Evolutionary conservation across 345 rosid species (phyloP).

Genomic region (Hypericum androsaemum): DNA sequence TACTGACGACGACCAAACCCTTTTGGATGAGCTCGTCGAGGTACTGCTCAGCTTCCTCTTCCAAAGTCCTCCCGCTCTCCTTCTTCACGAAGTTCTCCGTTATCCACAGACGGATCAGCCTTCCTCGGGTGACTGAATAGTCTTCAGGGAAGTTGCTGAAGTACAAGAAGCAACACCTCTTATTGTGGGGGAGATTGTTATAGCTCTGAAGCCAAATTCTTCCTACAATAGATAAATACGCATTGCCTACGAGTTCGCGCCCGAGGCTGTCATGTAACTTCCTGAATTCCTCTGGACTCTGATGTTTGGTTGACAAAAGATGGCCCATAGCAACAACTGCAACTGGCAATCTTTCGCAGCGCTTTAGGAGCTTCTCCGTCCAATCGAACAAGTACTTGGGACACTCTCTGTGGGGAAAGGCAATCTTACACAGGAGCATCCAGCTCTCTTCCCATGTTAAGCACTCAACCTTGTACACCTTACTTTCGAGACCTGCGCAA

Average conservation of each 20-base stretch:
- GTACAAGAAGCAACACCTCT: constrained; percentile 14
- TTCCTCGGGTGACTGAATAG: neutral
- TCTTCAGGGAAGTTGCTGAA: constrained; percentile 19
- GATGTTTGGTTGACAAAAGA: constrained; percentile 2
- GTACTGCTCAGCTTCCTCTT: too few species aligned
- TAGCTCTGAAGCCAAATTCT: constrained; percentile 15
- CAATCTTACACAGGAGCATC: constrained; percentile 6
- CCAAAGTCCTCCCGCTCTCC: too few species aligned
- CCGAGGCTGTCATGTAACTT: constrained; percentile 8
- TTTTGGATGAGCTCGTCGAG: too few species aligned
- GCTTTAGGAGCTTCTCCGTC: constrained; percentile 7
- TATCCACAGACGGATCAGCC: neutral
- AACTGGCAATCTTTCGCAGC: constrained; percentile 16
- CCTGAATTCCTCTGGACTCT: neutral
- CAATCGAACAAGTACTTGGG: constrained; percentile 2
- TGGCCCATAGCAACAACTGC: constrained; percentile 10
- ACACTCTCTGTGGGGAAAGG: constrained; percentile 8
- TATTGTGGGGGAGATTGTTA: constrained; percentile 9
- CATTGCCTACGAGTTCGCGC: neutral
- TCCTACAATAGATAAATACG: neutral
- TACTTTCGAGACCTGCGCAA: too few species aligned
- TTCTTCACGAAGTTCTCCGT: too few species aligned
- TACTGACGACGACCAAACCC: too few species aligned
- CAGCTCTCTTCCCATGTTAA: neutral
- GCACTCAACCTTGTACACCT: neutral